Percentiles rank a stretch among this genome's conserved stretches.
Conservation (phyloP, 495 filamentous ascomycete genomes). For the Amorphotheca resinae region DNA sequence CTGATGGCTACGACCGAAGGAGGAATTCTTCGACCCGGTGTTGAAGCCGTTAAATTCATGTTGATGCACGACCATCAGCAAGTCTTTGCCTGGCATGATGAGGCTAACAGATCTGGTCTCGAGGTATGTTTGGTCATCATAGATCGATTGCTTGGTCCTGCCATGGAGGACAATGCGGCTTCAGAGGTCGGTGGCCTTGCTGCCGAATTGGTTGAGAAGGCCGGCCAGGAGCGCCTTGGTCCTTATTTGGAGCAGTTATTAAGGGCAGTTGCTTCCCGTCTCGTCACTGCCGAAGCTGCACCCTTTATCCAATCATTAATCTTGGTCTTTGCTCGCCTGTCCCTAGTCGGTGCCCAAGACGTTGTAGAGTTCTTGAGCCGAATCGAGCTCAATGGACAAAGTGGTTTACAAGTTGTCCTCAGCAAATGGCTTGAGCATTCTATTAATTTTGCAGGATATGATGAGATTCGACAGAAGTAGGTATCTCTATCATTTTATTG, state of each 20-base stretch:
- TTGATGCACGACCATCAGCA: constrained; percentile 78
- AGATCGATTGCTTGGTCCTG: constrained; percentile 74
- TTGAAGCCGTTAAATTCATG: constrained; percentile 75
- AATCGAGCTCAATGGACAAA: constrained; percentile 61
- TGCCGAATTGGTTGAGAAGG: constrained; percentile 89
- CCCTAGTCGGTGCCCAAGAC: constrained; percentile 70
- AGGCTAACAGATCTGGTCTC: constrained; percentile 66
- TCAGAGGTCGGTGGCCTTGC: constrained; percentile 91
- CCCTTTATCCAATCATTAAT: constrained; percentile 84
- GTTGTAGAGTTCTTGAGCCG: constrained; percentile 84
- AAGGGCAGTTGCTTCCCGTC: constrained; percentile 73
- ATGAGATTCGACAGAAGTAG: constrained; percentile 91
- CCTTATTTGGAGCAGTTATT: constrained; percentile 85
- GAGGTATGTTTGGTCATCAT: constrained; percentile 86
- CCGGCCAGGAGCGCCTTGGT: constrained; percentile 76
- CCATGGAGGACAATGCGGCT: constrained; percentile 81
- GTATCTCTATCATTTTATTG: constrained; percentile 15
- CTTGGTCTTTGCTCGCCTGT: constrained; percentile 85
- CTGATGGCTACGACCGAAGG: constrained; percentile 69
- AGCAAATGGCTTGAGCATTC: constrained; percentile 96
- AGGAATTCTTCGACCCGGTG: constrained; percentile 78
- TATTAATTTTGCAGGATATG: constrained; percentile 88
- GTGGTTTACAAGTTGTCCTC: constrained; percentile 75
- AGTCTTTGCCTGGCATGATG: constrained; percentile 67
- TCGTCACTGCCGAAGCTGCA: constrained; percentile 67